Conservation (phyloP, 1,284 basidiomycete genomes). For the Rugosomyces carneus region DNA sequence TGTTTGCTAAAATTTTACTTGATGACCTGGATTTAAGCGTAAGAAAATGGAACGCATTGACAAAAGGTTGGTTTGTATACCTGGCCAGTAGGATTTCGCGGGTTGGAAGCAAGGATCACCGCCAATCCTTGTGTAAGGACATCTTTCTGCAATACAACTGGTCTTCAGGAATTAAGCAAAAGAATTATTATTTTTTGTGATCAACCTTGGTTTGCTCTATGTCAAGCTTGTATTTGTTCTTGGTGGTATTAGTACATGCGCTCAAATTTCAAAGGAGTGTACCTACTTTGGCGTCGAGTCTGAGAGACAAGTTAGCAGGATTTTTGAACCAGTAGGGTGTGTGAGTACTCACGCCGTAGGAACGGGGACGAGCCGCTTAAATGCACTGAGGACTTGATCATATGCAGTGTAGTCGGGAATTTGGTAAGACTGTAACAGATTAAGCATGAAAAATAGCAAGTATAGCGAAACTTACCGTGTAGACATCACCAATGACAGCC, state of each 20-base stretch:
- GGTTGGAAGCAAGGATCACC: conserved; percentile 87
- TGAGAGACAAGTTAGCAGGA: conserved; percentile 20
- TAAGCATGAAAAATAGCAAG: neutral
- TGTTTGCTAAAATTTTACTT: conserved; percentile 23
- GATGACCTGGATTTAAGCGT: conserved; percentile 30
- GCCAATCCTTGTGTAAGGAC: conserved; percentile 77
- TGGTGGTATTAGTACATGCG: neutral
- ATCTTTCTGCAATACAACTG: conserved; percentile 48
- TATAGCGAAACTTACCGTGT: conserved; percentile 44
- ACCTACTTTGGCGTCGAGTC: conserved; percentile 52
- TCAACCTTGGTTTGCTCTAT: conserved; percentile 64
- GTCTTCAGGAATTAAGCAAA: neutral
- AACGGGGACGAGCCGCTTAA: conserved; percentile 85
- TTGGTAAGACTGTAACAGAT: conserved; percentile 58
- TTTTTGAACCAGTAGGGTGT: neutral
- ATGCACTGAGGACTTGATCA: conserved; percentile 81
- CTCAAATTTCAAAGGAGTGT: conserved; percentile 2
- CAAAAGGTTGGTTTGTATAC: conserved; percentile 16
- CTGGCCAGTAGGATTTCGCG: conserved; percentile 90
- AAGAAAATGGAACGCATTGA: conserved; percentile 1
- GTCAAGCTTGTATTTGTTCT: conserved; percentile 52
- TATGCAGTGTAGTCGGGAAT: conserved; percentile 87
- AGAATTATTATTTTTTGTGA: neutral
- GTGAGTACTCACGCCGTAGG: conserved; percentile 65
- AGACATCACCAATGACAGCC: conserved; percentile 83